Evolutionary conservation across 441 rosid genomes (phyloP).

Genomic region (Pelargonium myrrhifolium): DNA sequence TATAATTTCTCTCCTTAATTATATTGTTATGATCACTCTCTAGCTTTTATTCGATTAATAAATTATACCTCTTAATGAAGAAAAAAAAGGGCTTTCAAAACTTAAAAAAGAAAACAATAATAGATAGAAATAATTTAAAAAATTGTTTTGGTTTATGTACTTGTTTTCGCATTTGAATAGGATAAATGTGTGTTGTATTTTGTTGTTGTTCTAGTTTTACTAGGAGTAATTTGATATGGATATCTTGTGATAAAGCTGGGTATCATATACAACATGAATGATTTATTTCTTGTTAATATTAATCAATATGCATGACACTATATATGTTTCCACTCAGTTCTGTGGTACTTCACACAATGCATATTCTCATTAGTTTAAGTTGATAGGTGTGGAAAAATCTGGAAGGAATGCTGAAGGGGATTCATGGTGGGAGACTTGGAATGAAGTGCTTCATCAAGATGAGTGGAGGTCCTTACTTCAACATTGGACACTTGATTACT

Average conservation of each 20-base stretch:
- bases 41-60: neutral
- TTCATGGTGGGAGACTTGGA: constrained; percentile 99
- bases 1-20: neutral
- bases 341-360: neutral
- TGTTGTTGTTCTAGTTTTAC: neutral
- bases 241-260: neutral
- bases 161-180: neutral
- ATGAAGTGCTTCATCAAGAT: constrained; percentile 95
- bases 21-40: neutral
- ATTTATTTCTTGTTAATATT: neutral
- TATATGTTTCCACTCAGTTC: neutral
- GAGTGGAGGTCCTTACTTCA: constrained; percentile 76
- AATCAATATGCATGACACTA: neutral
- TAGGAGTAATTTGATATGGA: neutral
- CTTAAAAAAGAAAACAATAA: neutral
- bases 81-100: neutral
- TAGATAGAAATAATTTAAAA: neutral
- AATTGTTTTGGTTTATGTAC: neutral
- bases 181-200: neutral
- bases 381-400: constrained; percentile 89
- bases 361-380: neutral
- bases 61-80: neutral
- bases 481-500: neutral
- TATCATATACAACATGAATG: neutral
- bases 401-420: constrained; percentile 94